phyloP scores from a whole-genome alignment of 208 protist genomes.

The Porcisia hertigi region DNA sequence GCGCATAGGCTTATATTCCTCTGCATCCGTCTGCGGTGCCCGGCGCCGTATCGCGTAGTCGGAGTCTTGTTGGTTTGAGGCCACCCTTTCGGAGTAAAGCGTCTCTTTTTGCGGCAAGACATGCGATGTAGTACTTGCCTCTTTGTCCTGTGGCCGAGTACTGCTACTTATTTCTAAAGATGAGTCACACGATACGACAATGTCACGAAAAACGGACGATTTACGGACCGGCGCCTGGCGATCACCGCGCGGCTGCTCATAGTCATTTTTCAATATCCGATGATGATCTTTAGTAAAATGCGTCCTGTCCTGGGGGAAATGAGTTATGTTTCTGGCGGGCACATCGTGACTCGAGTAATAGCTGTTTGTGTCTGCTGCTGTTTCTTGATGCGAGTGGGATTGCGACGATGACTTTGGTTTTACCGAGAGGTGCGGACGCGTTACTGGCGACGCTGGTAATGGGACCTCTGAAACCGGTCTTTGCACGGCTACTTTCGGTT shows the following conservation, averaged over 20 bases:
- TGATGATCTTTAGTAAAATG: background rate
- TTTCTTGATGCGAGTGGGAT: background rate
- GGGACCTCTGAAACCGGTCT: background rate
- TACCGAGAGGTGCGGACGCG: background rate
- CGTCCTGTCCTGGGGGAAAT: background rate
- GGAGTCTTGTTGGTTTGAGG: background rate
- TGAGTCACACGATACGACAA: slow-evolving; percentile 3
- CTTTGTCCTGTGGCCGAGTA: background rate
- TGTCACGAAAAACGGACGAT: background rate
- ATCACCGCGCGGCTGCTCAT: slow-evolving; percentile 20
- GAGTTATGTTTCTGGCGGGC: background rate
- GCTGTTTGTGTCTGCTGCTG: background rate
- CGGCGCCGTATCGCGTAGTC: background rate
- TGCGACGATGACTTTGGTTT: background rate
- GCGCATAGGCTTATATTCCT: slow-evolving; percentile 7
- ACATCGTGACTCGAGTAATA: slow-evolving; percentile 14
- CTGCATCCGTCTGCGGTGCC: background rate
- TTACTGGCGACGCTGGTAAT: background rate
- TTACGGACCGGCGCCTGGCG: slow-evolving; percentile 10
- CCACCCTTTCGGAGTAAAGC: slow-evolving; percentile 1
- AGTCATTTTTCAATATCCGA: background rate
- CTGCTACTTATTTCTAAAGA: slow-evolving; percentile 5
- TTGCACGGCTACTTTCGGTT: background rate
- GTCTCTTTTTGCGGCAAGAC: background rate
- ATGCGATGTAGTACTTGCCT: background rate